Evolutionary conservation across 225 moss, liverwort and hornwort genomes (phyloP).

Genomic region (Sphagnum tenellum): DNA sequence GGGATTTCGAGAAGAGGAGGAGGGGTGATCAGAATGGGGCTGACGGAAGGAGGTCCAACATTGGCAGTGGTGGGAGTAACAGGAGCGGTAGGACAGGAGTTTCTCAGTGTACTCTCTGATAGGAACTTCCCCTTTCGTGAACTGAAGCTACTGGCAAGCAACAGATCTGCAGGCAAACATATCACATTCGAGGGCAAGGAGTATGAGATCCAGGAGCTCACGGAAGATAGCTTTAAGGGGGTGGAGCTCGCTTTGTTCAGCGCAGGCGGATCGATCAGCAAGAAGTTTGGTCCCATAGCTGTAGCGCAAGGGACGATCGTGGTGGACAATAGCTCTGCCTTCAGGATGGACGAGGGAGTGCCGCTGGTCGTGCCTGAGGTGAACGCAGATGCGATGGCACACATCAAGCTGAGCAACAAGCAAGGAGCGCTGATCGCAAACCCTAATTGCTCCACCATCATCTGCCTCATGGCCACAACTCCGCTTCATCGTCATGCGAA

Average conservation of each 20-base stretch:
- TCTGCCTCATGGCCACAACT: conserved; percentile 89
- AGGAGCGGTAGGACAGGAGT: conserved; percentile 97
- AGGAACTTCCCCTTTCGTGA: conserved; percentile 80
- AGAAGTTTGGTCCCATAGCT: conserved; percentile 73
- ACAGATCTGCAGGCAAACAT: conserved; percentile 90
- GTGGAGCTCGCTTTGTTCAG: conserved; percentile 94
- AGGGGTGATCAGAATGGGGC: conserved; percentile 54
- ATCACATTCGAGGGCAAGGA: conserved; percentile 72
- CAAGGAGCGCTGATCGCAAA: conserved; percentile 92
- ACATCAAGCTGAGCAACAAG: conserved; percentile 75
- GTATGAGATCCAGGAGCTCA: conserved; percentile 74
- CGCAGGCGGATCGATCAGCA: conserved; percentile 95
- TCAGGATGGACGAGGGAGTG: conserved; percentile 80
- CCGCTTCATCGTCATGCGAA: conserved; percentile 93
- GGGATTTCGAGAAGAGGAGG: neutral
- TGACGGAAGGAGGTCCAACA: conserved; percentile 71
- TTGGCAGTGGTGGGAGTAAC: conserved; percentile 94
- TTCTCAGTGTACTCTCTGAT: conserved; percentile 73
- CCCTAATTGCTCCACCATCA: conserved; percentile 98
- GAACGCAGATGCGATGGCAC: conserved; percentile 87
- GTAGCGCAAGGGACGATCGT: conserved; percentile 74
- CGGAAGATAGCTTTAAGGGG: conserved; percentile 69
- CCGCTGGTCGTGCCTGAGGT: conserved; percentile 93
- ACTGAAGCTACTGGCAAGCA: conserved; percentile 90
- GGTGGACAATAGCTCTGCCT: conserved; percentile 94